Evolutionary conservation across 1,139 yeast species (phyloP).

Genomic region (Suhomyces bokatorum): DNA sequence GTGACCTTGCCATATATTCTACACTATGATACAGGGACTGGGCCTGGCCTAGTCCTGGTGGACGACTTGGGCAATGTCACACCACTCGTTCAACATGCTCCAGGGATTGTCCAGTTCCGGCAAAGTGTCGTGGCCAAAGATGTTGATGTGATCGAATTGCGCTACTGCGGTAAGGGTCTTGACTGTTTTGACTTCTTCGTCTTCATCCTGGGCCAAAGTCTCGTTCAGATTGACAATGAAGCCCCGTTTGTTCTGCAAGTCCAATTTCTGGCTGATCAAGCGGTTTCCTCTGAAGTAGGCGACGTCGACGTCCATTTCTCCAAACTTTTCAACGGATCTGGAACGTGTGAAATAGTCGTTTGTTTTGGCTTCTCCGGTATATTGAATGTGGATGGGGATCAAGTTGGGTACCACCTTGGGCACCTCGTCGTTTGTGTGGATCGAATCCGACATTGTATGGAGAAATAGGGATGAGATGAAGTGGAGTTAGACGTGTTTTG

Average conservation of each 20-base stretch:
- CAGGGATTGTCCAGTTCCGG: constrained; percentile 35
- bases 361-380: constrained; percentile 43
- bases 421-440: constrained; percentile 8
- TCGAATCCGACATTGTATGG: constrained; percentile 13
- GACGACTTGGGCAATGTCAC: constrained; percentile 31
- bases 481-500: background rate
- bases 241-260: constrained; percentile 28
- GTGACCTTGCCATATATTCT: background rate
- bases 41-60: constrained; percentile 19
- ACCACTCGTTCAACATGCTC: constrained; percentile 38
- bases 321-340: constrained; percentile 22
- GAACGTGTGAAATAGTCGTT: constrained; percentile 39
- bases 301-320: constrained; percentile 19
- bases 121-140: constrained; percentile 44
- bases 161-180: constrained; percentile 35
- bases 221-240: constrained; percentile 35
- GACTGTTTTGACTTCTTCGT: constrained; percentile 24
- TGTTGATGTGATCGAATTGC: constrained; percentile 28
- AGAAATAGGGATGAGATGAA: background rate
- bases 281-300: constrained; percentile 46
- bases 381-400: constrained; percentile 42
- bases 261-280: constrained; percentile 31
- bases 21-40: background rate
- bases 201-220: constrained; percentile 20
- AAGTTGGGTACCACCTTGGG: constrained; percentile 30